Evolutionary conservation across 768 basidiomycete species (phyloP).

Genomic region (Hypholoma fasciculare): DNA sequence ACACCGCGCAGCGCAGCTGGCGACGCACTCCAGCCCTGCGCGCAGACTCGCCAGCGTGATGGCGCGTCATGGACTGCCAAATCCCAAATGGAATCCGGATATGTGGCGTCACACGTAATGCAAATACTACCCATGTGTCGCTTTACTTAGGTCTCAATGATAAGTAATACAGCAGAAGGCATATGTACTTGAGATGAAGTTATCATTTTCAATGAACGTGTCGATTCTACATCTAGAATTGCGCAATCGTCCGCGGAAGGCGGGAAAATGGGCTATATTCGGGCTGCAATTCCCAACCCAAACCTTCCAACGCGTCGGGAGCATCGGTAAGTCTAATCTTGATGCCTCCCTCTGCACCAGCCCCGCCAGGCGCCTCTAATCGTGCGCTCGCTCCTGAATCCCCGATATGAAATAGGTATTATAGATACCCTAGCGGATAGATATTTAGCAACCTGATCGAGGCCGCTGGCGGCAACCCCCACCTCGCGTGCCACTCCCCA

Average conservation of each 20-base stretch:
- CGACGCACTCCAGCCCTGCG: too few relatives aligned
- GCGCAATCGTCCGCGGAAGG: conserved; percentile 49
- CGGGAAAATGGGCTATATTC: conserved; percentile 40
- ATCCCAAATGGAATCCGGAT: conserved; percentile 34
- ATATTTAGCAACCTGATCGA: conserved; percentile 18
- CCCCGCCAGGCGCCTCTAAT: conserved; percentile 16
- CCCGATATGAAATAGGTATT: conserved; percentile 15
- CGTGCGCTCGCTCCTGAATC: conserved; percentile 8
- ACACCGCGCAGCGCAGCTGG: too few relatives aligned
- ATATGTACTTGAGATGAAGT: conserved; percentile 23
- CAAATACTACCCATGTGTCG: conserved; percentile 27
- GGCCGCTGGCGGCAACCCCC: neutral
- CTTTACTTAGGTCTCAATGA: conserved; percentile 27
- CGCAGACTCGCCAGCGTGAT: neutral
- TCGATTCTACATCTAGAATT: conserved; percentile 31
- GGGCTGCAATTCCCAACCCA: conserved; percentile 33
- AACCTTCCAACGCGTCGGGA: conserved; percentile 42
- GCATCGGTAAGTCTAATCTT: conserved; percentile 38
- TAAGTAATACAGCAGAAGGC: conserved; percentile 27
- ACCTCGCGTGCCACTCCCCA: too few relatives aligned
- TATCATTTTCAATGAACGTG: conserved; percentile 33
- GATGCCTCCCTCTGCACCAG: conserved; percentile 14
- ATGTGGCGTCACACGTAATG: conserved; percentile 48
- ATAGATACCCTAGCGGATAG: conserved; percentile 12
- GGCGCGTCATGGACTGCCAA: conserved; percentile 19